Evolutionary conservation across 345 rosid species (phyloP), one percentile per base, ranked within the genome.

Genomic region (Heritiera fomes): DNA sequence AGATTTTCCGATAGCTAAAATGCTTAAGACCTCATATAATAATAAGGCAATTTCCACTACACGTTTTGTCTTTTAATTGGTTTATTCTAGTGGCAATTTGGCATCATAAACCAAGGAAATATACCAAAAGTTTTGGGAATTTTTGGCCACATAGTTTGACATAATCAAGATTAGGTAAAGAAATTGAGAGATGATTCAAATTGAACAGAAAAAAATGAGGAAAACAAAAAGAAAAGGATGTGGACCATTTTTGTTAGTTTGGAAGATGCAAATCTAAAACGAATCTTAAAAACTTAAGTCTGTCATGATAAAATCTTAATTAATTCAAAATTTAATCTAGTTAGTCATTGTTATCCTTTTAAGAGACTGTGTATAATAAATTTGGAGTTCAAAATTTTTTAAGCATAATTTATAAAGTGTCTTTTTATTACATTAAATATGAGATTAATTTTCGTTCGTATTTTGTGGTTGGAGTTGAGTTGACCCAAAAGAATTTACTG

Each of bases 1-100:
- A 6, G 80, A 78, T 30, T 78, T 59, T 7, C 61, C 4, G 70
- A 70, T 71, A 59, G 20, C 63, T 46, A 62, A 45, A 15, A 70
- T 17, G 71, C 65, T 66, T 1, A 70, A 20, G 66, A 38, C 70
- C 43, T 64, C 75, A 20, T 41, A 46, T 65, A 6, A 56, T 56
- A 71, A 14, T 3, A 17, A 65, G 62, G 58, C 43, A 53, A 68
- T 41, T 18, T 4, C 61, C 65, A 40, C n/a, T 13, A 7, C 68
- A 30, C 20, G 53, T 20, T 64, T 45, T 58, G 30, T 41, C 20
- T 34, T 60, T 28, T 18, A 49, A 72, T 49, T 46, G 17, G 60
- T 66, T 62, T 62, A 62, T 32, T 62, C 43, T 15, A 78, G 0
- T 13, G 53, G n/a, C 32, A 58, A 13, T 4, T 71, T 45, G 18